Conservation (phyloP, 805 yeast species). For the Pichia heedii region DNA sequence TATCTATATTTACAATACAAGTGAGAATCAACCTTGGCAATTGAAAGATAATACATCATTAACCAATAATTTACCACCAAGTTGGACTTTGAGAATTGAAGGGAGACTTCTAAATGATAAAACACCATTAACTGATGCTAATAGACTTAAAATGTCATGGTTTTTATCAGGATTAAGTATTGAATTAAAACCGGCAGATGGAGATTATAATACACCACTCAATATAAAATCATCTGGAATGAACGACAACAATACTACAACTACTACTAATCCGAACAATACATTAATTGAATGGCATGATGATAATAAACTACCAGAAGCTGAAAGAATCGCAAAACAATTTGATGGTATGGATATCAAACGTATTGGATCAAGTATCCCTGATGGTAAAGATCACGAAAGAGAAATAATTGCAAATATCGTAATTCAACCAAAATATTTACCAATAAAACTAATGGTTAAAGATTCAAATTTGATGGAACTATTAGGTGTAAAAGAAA, state of each 20-base stretch:
- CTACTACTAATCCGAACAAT: too few relatives aligned
- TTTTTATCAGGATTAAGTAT: conserved; percentile 79
- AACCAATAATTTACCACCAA: conserved; percentile 26
- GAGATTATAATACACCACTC: conserved; percentile 16
- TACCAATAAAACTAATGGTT: conserved; percentile 56
- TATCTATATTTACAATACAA: conserved; percentile 71
- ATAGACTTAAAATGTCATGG: conserved; percentile 60
- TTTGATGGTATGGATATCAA: conserved; percentile 89
- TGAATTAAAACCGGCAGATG: conserved; percentile 42
- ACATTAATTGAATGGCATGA: conserved; percentile 86
- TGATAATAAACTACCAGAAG: conserved; percentile 30
- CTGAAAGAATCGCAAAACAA: conserved; percentile 29
- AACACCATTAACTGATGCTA: conserved; percentile 38
- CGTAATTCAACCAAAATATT: conserved; percentile 73
- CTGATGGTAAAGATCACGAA: conserved; percentile 17
- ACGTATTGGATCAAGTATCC: conserved; percentile 51
- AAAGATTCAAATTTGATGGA: conserved; percentile 54
- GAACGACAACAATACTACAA: too few relatives aligned
- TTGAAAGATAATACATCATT: background rate
- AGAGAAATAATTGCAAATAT: conserved; percentile 58
- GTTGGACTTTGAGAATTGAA: conserved; percentile 83
- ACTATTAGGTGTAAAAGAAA: conserved; percentile 66
- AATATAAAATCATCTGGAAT: too few relatives aligned
- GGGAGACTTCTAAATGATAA: conserved; percentile 57
- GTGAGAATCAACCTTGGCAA: conserved; percentile 90